Base-by-base conservation (phyloP, 139 green algal genomes). In the Chlamydomonas incerta region DNA sequence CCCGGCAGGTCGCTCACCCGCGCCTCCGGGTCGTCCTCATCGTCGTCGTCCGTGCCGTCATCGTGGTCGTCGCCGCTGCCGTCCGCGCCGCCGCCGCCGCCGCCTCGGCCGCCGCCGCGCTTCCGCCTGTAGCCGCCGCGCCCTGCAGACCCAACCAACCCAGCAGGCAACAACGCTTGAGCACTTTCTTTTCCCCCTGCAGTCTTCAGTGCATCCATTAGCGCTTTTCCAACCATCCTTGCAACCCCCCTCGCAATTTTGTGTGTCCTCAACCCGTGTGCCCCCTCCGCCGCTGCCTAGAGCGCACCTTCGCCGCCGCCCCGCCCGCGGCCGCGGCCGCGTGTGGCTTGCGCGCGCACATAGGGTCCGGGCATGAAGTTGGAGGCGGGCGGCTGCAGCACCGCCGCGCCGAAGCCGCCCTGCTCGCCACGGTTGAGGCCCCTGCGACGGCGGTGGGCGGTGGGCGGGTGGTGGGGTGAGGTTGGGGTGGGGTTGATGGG, bases 341-440 rank as follows among this genome's bases (percentile, higher is more conserved):
- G 41, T 3, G 34, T 63, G n/a, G 37, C 63, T 24, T 23, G 18
- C 46, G 23, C 29, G 14, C 77, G 62, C 5, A 83, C 77, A 0
- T 65, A 47, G 65, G 77, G 77, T 3, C 77, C 63, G 0, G 77
- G 77, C 77, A 83, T 83, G 77, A 83, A 83, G 41, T 74, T 74
- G 37, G 29, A 65, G 4, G 63, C 63, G 37, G 77, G 77, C 41
- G 77, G 77, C 46, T 67, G 41, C 37, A 83, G 41, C 63, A 74
- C 46, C 77, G 65, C 41, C 63, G 74, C 63, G 5, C 29, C n/a
- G 77, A 83, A 83, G 34, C 77, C 77, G 62, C 77, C 77, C 63
- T 83, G 77, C 77, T 83, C 77, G 24, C 63, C 29, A 0, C 77
- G 77, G 62, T 83, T 83, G 29, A 83, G 63, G 46, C 77, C 77